Conservation (phyloP, 352 stramenopile genomes). For the Globisporangium sylvaticum region DNA sequence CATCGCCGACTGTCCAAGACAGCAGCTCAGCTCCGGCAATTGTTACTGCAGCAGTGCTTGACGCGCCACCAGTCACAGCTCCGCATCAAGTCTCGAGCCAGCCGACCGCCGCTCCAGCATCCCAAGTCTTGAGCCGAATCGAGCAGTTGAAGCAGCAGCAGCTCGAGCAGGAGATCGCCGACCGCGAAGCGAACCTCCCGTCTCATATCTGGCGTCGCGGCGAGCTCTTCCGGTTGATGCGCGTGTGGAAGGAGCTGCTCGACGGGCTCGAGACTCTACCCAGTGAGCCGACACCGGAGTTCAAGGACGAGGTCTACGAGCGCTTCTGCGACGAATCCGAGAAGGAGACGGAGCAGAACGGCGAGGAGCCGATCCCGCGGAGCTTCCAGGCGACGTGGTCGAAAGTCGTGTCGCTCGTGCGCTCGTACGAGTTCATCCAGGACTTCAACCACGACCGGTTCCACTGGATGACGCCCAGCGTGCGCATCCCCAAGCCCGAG, state of each 20-base stretch:
- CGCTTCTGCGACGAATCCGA: background rate
- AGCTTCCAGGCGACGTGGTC: background rate
- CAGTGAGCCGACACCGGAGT: background rate
- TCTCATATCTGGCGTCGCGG: background rate
- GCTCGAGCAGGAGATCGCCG: background rate
- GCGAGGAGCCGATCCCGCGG: background rate
- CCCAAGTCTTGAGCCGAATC: background rate
- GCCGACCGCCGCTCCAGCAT: background rate
- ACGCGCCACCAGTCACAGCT: background rate
- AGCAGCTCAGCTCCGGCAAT: background rate
- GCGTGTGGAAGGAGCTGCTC: background rate
- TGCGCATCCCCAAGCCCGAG: background rate
- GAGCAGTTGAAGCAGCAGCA: background rate
- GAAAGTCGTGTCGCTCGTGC: background rate
- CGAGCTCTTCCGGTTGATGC: slow-evolving; percentile 1
- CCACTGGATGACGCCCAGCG: background rate
- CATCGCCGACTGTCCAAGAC: background rate
- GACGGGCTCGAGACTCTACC: background rate
- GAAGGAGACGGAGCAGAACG: background rate
- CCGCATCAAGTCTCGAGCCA: background rate
- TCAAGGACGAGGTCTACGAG: background rate
- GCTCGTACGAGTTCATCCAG: slow-evolving; percentile 4
- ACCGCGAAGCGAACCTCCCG: background rate
- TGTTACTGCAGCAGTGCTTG: background rate
- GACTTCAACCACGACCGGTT: slow-evolving; percentile 6